Conservation (phyloP, 805 yeast species). For the Saturnispora hagleri region DNA sequence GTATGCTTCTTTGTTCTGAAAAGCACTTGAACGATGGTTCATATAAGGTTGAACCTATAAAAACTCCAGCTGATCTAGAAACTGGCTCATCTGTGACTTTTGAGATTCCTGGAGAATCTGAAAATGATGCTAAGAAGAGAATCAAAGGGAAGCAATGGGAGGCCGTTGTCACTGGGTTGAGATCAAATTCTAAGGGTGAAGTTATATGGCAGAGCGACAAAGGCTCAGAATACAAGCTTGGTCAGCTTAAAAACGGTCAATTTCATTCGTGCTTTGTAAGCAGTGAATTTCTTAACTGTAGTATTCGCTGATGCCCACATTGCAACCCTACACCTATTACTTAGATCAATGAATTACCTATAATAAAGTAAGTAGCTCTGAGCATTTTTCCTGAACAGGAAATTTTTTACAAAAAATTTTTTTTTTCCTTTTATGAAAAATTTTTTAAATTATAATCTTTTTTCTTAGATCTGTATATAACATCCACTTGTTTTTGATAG, state of each 20-base stretch:
- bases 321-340: neutral
- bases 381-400: neutral
- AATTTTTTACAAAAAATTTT: neutral
- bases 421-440: constrained; percentile 2
- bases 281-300: neutral
- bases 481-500: neutral
- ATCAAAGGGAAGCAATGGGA: constrained; percentile 24
- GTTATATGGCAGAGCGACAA: constrained; percentile 21
- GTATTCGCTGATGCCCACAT: neutral
- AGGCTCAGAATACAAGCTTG: neutral
- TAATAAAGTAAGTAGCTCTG: neutral
- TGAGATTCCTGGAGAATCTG: constrained; percentile 16
- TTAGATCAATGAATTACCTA: neutral
- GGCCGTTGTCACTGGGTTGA: constrained; percentile 23
- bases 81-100: constrained; percentile 36
- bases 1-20: constrained; percentile 57
- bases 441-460: neutral
- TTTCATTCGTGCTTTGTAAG: neutral
- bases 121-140: constrained; percentile 7
- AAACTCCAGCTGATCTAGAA: constrained; percentile 32
- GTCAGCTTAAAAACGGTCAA: neutral
- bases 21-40: constrained; percentile 10
- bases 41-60: constrained; percentile 35
- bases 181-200: constrained; percentile 25
- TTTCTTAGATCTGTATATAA: neutral